phyloP scores from a whole-genome alignment of 2,329 filamentous ascomycete genomes.

The Nannizziopsis barbatae region DNA sequence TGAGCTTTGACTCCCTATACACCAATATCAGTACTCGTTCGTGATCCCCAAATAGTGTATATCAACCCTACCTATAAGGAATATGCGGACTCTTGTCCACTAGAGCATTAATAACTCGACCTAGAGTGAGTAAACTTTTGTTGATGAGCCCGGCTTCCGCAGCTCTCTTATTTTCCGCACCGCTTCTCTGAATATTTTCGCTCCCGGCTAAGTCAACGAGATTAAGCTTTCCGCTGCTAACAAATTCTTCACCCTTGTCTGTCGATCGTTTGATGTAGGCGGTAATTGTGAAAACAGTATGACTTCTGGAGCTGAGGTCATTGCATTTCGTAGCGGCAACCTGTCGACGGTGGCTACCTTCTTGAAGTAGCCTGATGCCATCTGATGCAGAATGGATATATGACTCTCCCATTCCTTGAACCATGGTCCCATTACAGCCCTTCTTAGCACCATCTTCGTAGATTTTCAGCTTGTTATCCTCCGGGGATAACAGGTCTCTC shows the following conservation, averaged over 20 bases:
- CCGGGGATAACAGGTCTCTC: conserved; percentile 70
- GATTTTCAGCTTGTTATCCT: conserved; percentile 88
- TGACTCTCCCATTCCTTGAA: conserved; percentile 96
- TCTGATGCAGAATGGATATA: conserved; percentile 76
- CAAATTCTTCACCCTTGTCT: conserved; percentile 77
- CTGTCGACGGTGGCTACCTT: conserved; percentile 85
- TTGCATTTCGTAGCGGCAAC: conserved; percentile 99
- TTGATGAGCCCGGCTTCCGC: conserved; percentile 95
- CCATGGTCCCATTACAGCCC: conserved; percentile 66
- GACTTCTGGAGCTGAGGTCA: conserved; percentile 89
- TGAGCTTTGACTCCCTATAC: conserved; percentile 81
- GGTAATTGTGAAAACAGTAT: conserved; percentile 94
- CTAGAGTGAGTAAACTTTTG: conserved; percentile 88
- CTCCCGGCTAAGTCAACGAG: conserved; percentile 93
- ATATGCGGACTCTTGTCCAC: conserved; percentile 86
- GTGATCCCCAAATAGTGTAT: neutral
- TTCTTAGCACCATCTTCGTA: conserved; percentile 71
- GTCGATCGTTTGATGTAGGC: conserved; percentile 73
- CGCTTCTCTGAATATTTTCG: conserved; percentile 93
- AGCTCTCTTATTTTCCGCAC: conserved; percentile 94
- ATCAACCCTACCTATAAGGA: conserved; percentile 46
- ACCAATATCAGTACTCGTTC: neutral
- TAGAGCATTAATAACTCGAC: conserved; percentile 92
- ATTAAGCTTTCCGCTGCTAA: conserved; percentile 88
- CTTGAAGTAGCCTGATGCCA: conserved; percentile 78